Evolutionary conservation across 2,329 filamentous ascomycete species (phyloP).

Genomic region (Nigrospora osmanthi): DNA sequence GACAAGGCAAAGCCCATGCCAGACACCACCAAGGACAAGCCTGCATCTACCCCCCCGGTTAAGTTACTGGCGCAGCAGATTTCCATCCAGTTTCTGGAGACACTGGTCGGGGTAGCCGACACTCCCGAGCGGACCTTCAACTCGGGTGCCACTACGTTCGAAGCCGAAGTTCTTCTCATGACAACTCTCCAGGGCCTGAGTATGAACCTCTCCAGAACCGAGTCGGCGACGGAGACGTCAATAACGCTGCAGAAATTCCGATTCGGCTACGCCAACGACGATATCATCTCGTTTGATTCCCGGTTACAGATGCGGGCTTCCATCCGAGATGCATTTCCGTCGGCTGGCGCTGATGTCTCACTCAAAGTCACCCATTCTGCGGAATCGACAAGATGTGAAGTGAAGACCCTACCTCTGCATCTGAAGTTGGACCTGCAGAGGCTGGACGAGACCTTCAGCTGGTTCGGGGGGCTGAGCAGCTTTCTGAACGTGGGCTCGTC

Average conservation of each 20-base stretch:
- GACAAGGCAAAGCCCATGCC: constrained; percentile 5
- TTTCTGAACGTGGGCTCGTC: constrained; percentile 84
- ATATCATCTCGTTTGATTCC: constrained; percentile 56
- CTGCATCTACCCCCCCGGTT: constrained; percentile 26
- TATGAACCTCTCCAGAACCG: constrained; percentile 19
- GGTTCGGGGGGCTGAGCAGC: constrained; percentile 87
- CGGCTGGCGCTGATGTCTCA: constrained; percentile 49
- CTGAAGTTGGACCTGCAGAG: constrained; percentile 70
- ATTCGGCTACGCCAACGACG: constrained; percentile 54
- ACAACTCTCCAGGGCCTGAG: constrained; percentile 37
- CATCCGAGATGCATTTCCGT: constrained; percentile 48
- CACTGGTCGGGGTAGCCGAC: constrained; percentile 43
- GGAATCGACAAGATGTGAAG: constrained; percentile 44
- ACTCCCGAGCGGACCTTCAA: constrained; percentile 37
- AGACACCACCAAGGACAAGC: constrained; percentile 6
- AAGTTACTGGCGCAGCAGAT: constrained; percentile 40
- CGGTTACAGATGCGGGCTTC: constrained; percentile 50
- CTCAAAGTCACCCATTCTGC: constrained; percentile 40
- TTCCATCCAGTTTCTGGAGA: constrained; percentile 48
- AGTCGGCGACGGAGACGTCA: constrained; percentile 22
- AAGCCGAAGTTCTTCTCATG: constrained; percentile 44
- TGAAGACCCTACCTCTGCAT: constrained; percentile 71
- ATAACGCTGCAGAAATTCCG: constrained; percentile 48
- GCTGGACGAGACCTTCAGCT: constrained; percentile 78
- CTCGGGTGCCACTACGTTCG: constrained; percentile 29